phyloP scores from a whole-genome alignment of 108 stramenopile species.

The Discostella stelligeroides region DNA sequence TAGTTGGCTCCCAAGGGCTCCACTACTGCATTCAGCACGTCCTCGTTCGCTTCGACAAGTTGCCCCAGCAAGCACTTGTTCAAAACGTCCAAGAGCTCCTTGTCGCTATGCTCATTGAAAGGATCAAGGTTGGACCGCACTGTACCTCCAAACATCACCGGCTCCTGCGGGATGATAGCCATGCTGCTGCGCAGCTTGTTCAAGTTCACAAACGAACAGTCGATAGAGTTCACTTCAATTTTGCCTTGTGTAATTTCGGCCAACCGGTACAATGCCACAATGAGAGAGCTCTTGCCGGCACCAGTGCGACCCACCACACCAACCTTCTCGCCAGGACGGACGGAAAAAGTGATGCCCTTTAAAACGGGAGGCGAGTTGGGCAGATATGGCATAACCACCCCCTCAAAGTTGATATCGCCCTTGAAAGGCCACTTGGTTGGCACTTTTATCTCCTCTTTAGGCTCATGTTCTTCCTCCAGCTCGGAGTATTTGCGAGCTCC shows the following conservation, averaged over 20 bases:
- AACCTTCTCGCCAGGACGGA: constrained; percentile 8
- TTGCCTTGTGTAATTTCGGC: constrained; percentile 41
- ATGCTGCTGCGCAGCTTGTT: constrained; percentile 16
- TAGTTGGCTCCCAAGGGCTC: constrained; percentile 19
- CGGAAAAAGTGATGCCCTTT: constrained; percentile 8
- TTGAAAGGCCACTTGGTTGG: background rate
- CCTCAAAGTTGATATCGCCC: constrained; percentile 6
- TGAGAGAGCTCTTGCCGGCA: constrained; percentile 23
- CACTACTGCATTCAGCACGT: constrained; percentile 19
- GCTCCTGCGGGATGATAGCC: constrained; percentile 29
- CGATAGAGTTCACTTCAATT: constrained; percentile 20
- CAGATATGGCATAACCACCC: constrained; percentile 4
- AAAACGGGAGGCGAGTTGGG: constrained; percentile 5
- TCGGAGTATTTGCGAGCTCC: constrained; percentile 3
- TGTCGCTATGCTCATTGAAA: constrained; percentile 14
- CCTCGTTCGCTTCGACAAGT: constrained; percentile 45
- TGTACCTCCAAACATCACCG: constrained; percentile 18
- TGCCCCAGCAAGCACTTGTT: constrained; percentile 11
- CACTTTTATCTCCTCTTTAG: constrained; percentile 1
- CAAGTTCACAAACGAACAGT: constrained; percentile 12
- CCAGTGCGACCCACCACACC: constrained; percentile 46
- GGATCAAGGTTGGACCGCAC: constrained; percentile 23
- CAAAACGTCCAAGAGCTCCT: constrained; percentile 45
- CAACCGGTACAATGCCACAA: constrained; percentile 62
- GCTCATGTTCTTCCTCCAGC: constrained; percentile 2